Percentiles rank a stretch among this genome's conserved stretches.
These are phyloP conservation scores for Aristolochia californica DNA, from an alignment of 164 flowering plant species.

Conservation along the genomic window DNA sequence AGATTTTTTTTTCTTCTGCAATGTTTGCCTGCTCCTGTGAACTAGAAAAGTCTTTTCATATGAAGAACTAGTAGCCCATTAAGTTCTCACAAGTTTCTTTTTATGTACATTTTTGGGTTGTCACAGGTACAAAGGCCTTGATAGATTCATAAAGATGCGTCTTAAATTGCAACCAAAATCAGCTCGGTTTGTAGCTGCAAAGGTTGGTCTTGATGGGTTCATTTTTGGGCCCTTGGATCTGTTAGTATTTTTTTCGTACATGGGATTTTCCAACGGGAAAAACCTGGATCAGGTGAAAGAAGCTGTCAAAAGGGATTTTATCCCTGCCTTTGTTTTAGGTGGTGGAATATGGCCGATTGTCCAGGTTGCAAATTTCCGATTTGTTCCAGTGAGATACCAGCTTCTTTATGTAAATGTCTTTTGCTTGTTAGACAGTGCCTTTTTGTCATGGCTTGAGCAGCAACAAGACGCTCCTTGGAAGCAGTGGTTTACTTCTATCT, in stretches of 20 bases:
- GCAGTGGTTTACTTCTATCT: conserved; percentile 29
- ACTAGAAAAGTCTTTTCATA: too few species aligned
- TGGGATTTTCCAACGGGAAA: conserved; percentile 77
- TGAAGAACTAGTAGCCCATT: too few species aligned
- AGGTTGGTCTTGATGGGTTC: conserved; percentile 67
- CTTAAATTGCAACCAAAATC: conserved; percentile 54
- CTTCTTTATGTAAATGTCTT: conserved; percentile 82
- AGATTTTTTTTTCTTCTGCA: too few species aligned
- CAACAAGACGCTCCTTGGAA: conserved; percentile 68
- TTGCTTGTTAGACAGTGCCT: conserved; percentile 81
- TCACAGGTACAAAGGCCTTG: conserved; percentile 80
- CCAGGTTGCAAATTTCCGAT: conserved; percentile 76
- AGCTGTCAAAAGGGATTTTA: conserved; percentile 78
- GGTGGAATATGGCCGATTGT: conserved; percentile 82
- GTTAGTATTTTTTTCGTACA: conserved; percentile 68
- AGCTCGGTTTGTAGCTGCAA: conserved; percentile 54
- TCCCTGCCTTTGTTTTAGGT: conserved; percentile 62
- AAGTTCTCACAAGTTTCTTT: too few species aligned
- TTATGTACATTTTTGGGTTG: neutral
- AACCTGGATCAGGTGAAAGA: conserved; percentile 60
- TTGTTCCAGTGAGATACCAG: conserved; percentile 68
- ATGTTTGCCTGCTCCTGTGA: too few species aligned
- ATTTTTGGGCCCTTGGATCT: conserved; percentile 80
- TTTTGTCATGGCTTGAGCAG: conserved; percentile 70
- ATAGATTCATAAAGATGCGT: conserved; percentile 38